phyloP scores from a whole-genome alignment of 108 stramenopile genomes.

The Schizochytrium sp. region DNA sequence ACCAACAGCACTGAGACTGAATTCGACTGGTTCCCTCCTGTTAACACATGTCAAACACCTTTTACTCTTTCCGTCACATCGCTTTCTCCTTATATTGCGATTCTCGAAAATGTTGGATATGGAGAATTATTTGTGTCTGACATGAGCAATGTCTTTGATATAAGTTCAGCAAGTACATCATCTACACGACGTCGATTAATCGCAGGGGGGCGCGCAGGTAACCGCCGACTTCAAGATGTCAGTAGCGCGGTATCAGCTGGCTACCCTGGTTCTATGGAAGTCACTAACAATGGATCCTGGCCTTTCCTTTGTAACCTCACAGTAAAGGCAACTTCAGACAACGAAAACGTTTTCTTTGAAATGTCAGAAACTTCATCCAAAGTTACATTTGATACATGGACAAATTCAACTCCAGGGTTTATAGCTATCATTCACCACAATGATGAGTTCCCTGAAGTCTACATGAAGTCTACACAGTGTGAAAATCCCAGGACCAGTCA shows the following conservation, averaged over 20 bases:
- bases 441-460: not conserved
- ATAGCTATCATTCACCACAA: not conserved
- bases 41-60: not conserved
- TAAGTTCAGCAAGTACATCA: not conserved
- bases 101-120: not conserved
- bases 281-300: not conserved
- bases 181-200: not conserved
- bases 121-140: constrained; percentile 20
- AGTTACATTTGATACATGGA: not conserved
- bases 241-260: not conserved
- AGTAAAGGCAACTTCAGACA: not conserved
- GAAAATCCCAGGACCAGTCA: not conserved
- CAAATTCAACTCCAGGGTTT: too few species aligned
- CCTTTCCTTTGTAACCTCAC: constrained; percentile 54
- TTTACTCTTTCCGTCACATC: not conserved
- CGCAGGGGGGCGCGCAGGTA: not conserved
- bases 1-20: not conserved
- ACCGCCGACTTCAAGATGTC: not conserved
- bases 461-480: constrained; percentile 1
- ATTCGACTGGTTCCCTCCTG: not conserved
- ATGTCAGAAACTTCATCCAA: not conserved
- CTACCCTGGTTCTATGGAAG: not conserved
- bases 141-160: not conserved
- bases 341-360: not conserved
- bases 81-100: not conserved